phyloP scores from a whole-genome alignment of 768 basidiomycete species.

The Boletus reticulatus region DNA sequence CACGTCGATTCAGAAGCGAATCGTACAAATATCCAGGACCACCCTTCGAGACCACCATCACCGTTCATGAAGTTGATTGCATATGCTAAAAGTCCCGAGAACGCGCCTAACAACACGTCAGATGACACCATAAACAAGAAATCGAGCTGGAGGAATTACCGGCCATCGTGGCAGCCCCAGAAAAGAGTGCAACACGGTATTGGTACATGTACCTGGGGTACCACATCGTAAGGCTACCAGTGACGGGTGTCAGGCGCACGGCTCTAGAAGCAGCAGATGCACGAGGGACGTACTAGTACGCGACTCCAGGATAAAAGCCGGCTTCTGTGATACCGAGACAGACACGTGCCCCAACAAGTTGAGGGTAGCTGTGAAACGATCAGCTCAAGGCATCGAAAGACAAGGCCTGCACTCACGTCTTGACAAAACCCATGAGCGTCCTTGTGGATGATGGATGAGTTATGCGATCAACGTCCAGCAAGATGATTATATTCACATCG shows the following conservation, averaged over 20 bases:
- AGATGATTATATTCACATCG: not conserved
- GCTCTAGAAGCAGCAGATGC: not conserved
- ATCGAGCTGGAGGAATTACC: not conserved
- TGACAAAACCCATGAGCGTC: slow-evolving; percentile 2
- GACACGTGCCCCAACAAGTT: not conserved
- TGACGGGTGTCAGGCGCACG: not conserved
- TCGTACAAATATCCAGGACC: slow-evolving; percentile 7
- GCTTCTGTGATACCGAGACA: slow-evolving; percentile 2
- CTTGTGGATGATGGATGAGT: not conserved
- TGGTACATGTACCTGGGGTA: slow-evolving; percentile 5
- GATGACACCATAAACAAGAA: not conserved
- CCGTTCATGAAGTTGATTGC: slow-evolving; percentile 3
- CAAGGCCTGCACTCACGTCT: not conserved
- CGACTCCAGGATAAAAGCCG: not conserved
- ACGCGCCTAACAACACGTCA: not conserved
- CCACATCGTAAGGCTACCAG: slow-evolving; percentile 1
- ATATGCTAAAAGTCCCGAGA: slow-evolving; percentile 1
- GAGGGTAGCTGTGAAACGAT: not conserved
- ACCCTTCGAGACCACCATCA: not conserved
- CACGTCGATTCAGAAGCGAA: not conserved
- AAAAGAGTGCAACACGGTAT: slow-evolving; percentile 4
- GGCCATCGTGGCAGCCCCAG: not conserved
- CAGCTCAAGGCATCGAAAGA: not conserved
- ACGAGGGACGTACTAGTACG: not conserved
- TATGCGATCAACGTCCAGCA: not conserved